These are phyloP conservation scores for Trichoderma orchidacearum DNA, from an alignment of 495 filamentous ascomycete species.

Conservation along the genomic window DNA sequence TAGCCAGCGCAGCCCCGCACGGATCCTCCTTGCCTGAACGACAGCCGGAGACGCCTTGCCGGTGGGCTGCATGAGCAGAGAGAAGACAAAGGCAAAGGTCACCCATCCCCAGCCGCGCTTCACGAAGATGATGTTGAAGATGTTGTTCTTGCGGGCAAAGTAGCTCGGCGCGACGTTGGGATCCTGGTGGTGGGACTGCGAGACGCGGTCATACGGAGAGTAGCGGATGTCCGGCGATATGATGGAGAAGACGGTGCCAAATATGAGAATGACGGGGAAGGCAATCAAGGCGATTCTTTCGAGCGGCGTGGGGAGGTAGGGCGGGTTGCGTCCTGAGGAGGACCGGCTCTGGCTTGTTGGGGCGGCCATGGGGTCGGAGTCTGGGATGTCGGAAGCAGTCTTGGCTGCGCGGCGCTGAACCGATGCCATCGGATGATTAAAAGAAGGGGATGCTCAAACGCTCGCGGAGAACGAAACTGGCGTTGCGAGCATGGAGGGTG, in stretches of 20 bases:
- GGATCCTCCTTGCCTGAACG: constrained; percentile 17
- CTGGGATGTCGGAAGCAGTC: background rate
- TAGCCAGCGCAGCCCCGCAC: constrained; percentile 50
- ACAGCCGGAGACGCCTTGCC: constrained; percentile 16
- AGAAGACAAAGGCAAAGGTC: constrained; percentile 47
- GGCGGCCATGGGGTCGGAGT: background rate
- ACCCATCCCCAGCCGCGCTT: constrained; percentile 94
- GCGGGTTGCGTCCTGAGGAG: constrained; percentile 5
- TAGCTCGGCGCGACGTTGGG: constrained; percentile 57
- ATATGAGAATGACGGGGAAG: constrained; percentile 64
- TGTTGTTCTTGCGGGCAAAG: constrained; percentile 82
- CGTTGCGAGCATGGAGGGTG: background rate
- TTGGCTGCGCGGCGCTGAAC: background rate
- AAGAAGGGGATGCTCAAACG: background rate
- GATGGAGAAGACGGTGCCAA: constrained; percentile 68
- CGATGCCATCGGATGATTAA: background rate
- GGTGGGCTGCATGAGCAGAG: constrained; percentile 45
- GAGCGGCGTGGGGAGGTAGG: constrained; percentile 45
- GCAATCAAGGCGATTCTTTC: constrained; percentile 47
- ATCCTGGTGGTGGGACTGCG: constrained; percentile 40
- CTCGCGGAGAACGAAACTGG: background rate
- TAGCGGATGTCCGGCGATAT: constrained; percentile 56
- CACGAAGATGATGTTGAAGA: constrained; percentile 85
- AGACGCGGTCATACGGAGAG: constrained; percentile 38
- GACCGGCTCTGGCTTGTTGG: background rate